These are phyloP conservation scores for Botrytis medusae DNA, from an alignment of 2,329 filamentous ascomycete genomes.

Conservation along the genomic window DNA sequence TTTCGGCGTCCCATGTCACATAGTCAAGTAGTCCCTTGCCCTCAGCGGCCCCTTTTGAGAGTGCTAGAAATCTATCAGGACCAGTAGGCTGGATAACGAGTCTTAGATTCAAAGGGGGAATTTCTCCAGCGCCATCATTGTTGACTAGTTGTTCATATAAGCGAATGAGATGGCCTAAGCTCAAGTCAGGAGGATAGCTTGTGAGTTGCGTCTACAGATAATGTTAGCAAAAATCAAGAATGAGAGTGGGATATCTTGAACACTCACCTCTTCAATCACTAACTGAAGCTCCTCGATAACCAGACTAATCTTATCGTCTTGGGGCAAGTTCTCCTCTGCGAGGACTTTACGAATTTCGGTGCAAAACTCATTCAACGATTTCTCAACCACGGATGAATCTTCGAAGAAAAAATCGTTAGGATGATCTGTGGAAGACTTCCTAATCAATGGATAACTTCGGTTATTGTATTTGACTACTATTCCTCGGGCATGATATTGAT, in stretches of 20 bases:
- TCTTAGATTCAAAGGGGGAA: constrained; percentile 57
- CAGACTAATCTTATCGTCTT: constrained; percentile 58
- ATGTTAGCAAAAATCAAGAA: constrained; percentile 35
- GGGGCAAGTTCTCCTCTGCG: constrained; percentile 50
- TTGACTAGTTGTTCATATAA: constrained; percentile 58
- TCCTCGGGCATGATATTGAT: constrained; percentile 10
- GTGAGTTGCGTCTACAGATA: constrained; percentile 46
- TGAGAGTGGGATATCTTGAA: background rate
- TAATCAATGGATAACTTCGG: constrained; percentile 19
- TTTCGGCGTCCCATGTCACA: constrained; percentile 33
- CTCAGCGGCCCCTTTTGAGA: constrained; percentile 53
- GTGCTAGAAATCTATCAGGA: constrained; percentile 50
- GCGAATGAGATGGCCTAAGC: constrained; percentile 57
- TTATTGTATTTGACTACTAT: constrained; percentile 20
- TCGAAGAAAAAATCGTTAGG: constrained; percentile 57
- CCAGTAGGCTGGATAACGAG: constrained; percentile 56
- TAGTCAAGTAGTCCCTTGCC: constrained; percentile 50
- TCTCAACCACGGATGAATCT: constrained; percentile 54
- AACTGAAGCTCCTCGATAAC: constrained; percentile 55
- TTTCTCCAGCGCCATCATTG: constrained; percentile 55
- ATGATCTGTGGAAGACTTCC: constrained; percentile 41
- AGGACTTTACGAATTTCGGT: constrained; percentile 54
- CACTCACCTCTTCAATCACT: constrained; percentile 56
- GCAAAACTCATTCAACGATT: constrained; percentile 56
- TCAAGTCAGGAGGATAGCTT: constrained; percentile 47